Evolutionary conservation across 768 basidiomycete genomes (phyloP), one percentile per base, ranked within the genome.

Genomic region (Tephrocybe rancida): DNA sequence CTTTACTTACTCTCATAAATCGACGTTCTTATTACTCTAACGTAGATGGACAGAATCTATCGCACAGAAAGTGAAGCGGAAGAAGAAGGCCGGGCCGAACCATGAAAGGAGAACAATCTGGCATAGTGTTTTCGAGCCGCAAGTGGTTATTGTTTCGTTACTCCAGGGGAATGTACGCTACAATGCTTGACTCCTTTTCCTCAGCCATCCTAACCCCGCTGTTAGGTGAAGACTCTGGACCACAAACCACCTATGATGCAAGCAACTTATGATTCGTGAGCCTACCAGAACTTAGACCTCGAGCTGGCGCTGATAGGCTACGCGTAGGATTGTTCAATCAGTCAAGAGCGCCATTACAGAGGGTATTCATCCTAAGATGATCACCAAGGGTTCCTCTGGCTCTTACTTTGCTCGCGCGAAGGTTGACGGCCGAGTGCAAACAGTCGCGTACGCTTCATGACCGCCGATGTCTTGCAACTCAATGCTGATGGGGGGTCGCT

Each of bases 341-440:
- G 84, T 91, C 14, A 83, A 80, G 63, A 76, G 69, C 53, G 88
- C 90, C 13, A 89, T 95, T 58, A 54, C 73, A 5, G 87, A 86
- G 21, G 92, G 91, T 11, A 80, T 92, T 38, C 92, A 95, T 61
- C 93, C 93, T 9, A 92, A 93, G 68, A 90, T 95, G 84, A 95
- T 95, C 45, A 70, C 82, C 4, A 94, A 93, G 63, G 94, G 94
- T 10, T 92, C 90, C 2, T 91, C 88, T 5, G 94, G 94, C 0
- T 92, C 90, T 42, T 96, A 96, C 70, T 95, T 95, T 69, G 92
- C 90, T n/a, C 83, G 90, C 52, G 83, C 86, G 1, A 92, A 88
- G 70, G 72, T 77, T n/a, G 88, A 90, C 13, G 88, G 87, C 19
- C 76, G 79, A 41, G 80, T 92, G 6, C 87, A 89, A 57, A 92